A percentile compares a stretch with the other conserved stretches of the same genome.
Evolutionary conservation across 345 rosid species (phyloP).

Genomic region (Populus deltoides): DNA sequence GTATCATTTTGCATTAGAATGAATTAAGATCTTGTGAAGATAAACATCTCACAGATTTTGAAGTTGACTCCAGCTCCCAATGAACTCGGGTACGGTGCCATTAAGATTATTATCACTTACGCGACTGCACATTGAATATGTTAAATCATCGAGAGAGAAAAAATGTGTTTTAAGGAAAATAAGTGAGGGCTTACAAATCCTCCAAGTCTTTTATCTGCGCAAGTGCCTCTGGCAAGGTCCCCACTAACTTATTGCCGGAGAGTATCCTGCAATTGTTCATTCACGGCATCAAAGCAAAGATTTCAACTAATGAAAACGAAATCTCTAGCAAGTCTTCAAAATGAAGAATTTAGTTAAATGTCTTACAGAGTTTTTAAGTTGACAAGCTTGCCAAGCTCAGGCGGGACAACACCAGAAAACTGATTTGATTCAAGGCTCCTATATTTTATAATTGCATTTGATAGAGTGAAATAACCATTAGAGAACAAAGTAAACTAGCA

Average conservation of each 20-base stretch:
- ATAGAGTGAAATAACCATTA: too few species aligned
- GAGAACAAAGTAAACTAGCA: background rate
- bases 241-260: too few species aligned
- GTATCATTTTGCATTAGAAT: background rate
- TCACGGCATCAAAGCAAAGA: too few species aligned
- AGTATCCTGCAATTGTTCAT: too few species aligned
- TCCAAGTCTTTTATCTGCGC: background rate
- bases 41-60: constrained; percentile 7
- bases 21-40: background rate
- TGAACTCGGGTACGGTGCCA: constrained; percentile 20
- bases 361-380: constrained; percentile 8
- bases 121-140: constrained; percentile 13
- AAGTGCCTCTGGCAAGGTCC: too few species aligned
- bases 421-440: too few species aligned
- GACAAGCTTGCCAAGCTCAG: too few species aligned
- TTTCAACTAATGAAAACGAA: background rate
- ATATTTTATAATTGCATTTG: background rate
- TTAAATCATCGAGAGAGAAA: too few species aligned
- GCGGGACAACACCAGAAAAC: too few species aligned
- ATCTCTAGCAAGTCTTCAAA: too few species aligned
- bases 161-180: background rate
- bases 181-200: background rate
- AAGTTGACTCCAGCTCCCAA: constrained; percentile 12
- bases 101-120: constrained; percentile 16
- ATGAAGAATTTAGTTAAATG: too few species aligned